These are phyloP conservation scores for Nothophaeocryptopus gaeumannii DNA, from an alignment of 2,329 filamentous ascomycete genomes.

Conservation along the genomic window DNA sequence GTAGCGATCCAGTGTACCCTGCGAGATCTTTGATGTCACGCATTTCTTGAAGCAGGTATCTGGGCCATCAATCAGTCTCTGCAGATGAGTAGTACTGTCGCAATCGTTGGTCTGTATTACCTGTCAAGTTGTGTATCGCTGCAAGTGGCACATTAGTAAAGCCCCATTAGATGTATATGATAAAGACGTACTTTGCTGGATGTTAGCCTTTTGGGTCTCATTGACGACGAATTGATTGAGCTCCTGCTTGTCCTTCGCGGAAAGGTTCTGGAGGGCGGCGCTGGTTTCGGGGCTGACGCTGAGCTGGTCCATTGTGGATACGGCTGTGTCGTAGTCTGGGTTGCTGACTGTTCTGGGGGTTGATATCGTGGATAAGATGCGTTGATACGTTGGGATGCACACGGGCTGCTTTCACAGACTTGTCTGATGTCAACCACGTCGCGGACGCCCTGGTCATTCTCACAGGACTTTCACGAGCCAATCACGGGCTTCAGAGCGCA, in stretches of 20 bases:
- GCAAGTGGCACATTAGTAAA: neutral
- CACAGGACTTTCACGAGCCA: too few relatives aligned
- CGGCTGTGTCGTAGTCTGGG: neutral
- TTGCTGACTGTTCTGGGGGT: neutral
- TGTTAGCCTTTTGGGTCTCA: constrained; percentile 80
- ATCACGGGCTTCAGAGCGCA: too few relatives aligned
- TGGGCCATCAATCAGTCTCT: neutral
- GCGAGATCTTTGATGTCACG: constrained; percentile 70
- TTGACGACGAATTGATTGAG: constrained; percentile 81
- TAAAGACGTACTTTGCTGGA: constrained; percentile 46
- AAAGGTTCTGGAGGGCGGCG: constrained; percentile 29
- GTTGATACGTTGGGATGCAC: neutral
- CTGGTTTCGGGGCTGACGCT: constrained; percentile 28
- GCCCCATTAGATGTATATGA: neutral
- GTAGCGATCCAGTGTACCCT: constrained; percentile 66
- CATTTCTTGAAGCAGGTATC: constrained; percentile 86
- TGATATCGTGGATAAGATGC: constrained; percentile 5
- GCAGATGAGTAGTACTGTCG: neutral
- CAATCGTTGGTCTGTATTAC: neutral
- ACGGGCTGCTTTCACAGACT: neutral
- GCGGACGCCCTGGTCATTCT: too few relatives aligned
- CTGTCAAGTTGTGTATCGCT: constrained; percentile 20
- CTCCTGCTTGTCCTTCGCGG: constrained; percentile 62
- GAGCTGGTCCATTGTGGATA: constrained; percentile 27
- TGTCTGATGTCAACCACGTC: too few relatives aligned